Evolutionary conservation across 768 basidiomycete species (phyloP), one percentile per base, ranked within the genome.

Genomic region (Pholiota molesta): DNA sequence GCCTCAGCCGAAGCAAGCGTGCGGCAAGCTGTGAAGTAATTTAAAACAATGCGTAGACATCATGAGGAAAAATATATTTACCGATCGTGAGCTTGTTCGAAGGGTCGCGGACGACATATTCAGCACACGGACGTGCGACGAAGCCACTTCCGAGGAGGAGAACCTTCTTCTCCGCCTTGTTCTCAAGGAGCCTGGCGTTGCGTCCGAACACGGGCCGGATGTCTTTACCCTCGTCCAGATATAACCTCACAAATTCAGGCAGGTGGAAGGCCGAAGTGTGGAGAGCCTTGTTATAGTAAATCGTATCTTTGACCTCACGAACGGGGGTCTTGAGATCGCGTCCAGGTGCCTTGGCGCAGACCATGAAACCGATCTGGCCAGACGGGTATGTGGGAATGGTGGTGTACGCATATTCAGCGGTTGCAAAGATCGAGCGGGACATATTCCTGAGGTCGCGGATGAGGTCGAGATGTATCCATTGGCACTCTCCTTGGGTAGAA

Each of bases 321-420:
- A 95, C 66, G 0, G 96, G 90, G 19, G 81, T 86, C 56, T 80
- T 84, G 65, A 99, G 77, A 72, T 91, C 86, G 56, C 92, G 82
- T 28, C 78, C 81, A 16, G 79, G 75, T 29, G 89, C 89, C 77
- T 91, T 95, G 59, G 95, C 89, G 74, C 91, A 93, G 51, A 98
- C 81, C 66, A 96, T 83, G 78, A 96, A 96, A 23, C 97, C 96
- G 69, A 99, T 99, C 72, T 96, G 95, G 39, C 97, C 97, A n/a
- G 92, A 90, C 19, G 97, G 97, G 77, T 99, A 99, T 16, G 96
- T 97, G 0, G 97, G 97, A 66, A 99, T 96, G 21, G 95, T 98
- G 62, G 95, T 96, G 77, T 84, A 97, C 16, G 95, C 97, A 73
- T 97, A 99, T 71, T 94, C 90, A 42, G 88, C 81, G 17, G 86